Conservation (phyloP, 2,329 filamentous ascomycete species). For the Myriosclerotinia curreyana region DNA sequence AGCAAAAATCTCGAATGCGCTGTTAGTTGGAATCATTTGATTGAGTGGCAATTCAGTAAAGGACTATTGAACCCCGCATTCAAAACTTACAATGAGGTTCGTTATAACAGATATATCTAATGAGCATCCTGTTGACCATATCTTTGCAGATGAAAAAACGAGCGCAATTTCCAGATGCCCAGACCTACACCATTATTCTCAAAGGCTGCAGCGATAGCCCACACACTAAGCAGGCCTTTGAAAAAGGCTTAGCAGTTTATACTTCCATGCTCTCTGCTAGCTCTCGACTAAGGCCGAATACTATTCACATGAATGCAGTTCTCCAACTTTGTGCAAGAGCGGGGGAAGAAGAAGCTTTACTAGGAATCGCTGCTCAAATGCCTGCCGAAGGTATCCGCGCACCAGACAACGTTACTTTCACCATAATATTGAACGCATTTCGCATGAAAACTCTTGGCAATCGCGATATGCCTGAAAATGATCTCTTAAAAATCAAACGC, state of each 20-base stretch:
- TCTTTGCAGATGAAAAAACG: conserved; percentile 84
- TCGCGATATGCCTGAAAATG: conserved; percentile 34
- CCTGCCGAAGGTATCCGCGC: conserved; percentile 60
- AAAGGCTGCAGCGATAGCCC: conserved; percentile 64
- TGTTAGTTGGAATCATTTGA: conserved; percentile 85
- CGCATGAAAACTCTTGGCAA: conserved; percentile 45
- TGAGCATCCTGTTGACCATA: background rate
- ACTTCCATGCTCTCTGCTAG: conserved; percentile 65
- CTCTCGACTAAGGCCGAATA: conserved; percentile 65
- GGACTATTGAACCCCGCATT: conserved; percentile 62
- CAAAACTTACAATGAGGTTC: conserved; percentile 84
- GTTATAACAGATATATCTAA: conserved; percentile 25
- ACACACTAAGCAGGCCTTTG: conserved; percentile 57
- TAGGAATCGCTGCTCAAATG: conserved; percentile 69
- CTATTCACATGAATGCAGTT: conserved; percentile 85
- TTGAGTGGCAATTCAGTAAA: conserved; percentile 65
- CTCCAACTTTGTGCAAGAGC: conserved; percentile 75
- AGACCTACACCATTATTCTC: conserved; percentile 83
- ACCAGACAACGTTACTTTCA: conserved; percentile 73
- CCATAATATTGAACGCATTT: conserved; percentile 77
- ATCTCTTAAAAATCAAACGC: conserved; percentile 38
- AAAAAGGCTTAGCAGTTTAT: conserved; percentile 72
- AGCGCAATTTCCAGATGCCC: conserved; percentile 71
- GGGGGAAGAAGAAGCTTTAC: conserved; percentile 74
- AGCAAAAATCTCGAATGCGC: conserved; percentile 61